phyloP scores from a whole-genome alignment of 2,329 filamentous ascomycete species.

The Endocalyx cinctus region DNA sequence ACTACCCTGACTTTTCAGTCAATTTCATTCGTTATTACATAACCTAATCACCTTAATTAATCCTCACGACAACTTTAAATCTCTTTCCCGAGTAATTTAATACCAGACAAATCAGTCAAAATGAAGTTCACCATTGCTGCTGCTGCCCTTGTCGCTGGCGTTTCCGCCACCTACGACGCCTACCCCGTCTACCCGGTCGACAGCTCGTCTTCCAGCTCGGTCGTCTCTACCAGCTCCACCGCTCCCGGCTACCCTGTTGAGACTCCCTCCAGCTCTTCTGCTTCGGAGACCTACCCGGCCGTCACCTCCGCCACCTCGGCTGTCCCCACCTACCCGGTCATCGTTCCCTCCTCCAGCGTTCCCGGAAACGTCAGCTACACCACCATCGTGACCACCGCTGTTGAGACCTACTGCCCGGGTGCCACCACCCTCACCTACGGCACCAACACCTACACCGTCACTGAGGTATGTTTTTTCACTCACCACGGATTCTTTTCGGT shows the following conservation, averaged over 20 bases:
- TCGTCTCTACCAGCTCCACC: too few species aligned
- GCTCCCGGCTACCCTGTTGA: too few species aligned
- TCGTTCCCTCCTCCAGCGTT: constrained; percentile 15
- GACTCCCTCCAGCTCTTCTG: too few species aligned
- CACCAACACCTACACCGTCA: constrained; percentile 65
- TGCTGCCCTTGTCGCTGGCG: constrained; percentile 48
- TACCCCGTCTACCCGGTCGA: too few species aligned
- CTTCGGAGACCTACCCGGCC: too few species aligned
- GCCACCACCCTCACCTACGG: constrained; percentile 61
- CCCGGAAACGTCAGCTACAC: constrained; percentile 48
- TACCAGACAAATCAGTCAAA: constrained; percentile 49
- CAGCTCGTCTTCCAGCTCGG: too few species aligned
- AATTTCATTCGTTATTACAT: constrained; percentile 52
- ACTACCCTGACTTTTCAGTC: constrained; percentile 51
- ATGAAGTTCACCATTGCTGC: constrained; percentile 60
- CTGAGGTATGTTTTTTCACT: constrained; percentile 41
- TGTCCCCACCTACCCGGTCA: constrained; percentile 48
- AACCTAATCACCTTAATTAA: constrained; percentile 26
- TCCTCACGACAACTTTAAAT: constrained; percentile 25
- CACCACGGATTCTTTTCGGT: neutral
- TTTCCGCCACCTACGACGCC: constrained; percentile 15
- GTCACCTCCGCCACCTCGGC: constrained; percentile 52
- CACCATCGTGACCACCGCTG: constrained; percentile 64
- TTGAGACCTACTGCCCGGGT: constrained; percentile 69
- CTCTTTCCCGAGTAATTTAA: constrained; percentile 31